Base-by-base conservation (phyloP, 129 eudicot genomes). In the Saposhnikovia divaricata region DNA sequence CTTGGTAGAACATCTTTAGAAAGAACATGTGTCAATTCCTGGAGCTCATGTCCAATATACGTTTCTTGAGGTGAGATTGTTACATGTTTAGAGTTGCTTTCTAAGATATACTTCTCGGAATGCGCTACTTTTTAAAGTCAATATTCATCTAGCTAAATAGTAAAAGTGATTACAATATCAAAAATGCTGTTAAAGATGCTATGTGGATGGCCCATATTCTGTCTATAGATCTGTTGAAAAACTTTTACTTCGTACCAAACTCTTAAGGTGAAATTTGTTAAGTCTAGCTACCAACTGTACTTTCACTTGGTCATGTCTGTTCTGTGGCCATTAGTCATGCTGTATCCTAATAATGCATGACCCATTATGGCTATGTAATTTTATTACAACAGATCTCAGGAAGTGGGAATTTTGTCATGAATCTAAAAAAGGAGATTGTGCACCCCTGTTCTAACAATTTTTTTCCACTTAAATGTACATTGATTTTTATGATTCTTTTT, bases 1-100 rank as follows among this genome's bases (percentile, higher is more conserved):
- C 84, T 83, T 86, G 77, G 89, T 95, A 42, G 97, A 95, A 83
- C 91, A 90, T 89, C 86, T 92, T 83, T 92, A 90, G 78, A 86
- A 93, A 66, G 77, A 89, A 70, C 78, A 90, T 47, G 66, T 92
- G 68, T 89, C 91, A n/a, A 73, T 96, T 72, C 91, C 98, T 34
- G 86, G 90, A 72, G 87, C 94, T 80, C 74, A 57, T 78, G 81
- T 87, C 57, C 89, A 89, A 55, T 89, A 85, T 86, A 90, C 98
- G 68, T 89, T 95, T 83, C 97, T 97, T 1, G 82, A 92, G 92
- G 98, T 92, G 55, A 77, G 87, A 76, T 80, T 78, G 51, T 68
- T 73, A 25, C 66, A 57, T 57, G 0, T 21, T 0, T 57, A 19
- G 6, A 25, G n/a, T 59, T 59, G 69, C n/a, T 59, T n/a, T n/a